These are phyloP conservation scores for Dactylonectria macrodidyma DNA, from an alignment of 2,329 filamentous ascomycete species.

Conservation along the genomic window DNA sequence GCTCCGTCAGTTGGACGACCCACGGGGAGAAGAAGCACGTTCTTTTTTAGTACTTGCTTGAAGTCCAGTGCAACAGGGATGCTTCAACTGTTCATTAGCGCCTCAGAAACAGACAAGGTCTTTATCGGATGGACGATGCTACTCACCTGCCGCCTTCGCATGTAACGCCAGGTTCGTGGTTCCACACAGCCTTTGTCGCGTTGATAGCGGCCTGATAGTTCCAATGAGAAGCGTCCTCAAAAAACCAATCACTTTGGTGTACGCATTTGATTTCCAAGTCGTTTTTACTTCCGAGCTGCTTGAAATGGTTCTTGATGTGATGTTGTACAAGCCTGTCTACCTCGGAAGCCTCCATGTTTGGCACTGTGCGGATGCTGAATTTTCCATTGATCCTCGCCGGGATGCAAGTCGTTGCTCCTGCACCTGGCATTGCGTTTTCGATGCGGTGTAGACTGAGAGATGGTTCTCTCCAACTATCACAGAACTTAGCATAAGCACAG, in stretches of 20 bases:
- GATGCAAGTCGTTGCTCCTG: not conserved
- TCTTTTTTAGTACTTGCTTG: not conserved
- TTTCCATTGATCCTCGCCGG: not conserved
- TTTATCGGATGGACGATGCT: too few species aligned
- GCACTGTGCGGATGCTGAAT: constrained; percentile 8
- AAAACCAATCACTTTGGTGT: constrained; percentile 6
- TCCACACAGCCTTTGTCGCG: not conserved
- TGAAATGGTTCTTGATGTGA: not conserved
- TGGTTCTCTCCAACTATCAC: not conserved
- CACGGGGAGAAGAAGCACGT: not conserved
- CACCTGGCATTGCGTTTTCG: not conserved
- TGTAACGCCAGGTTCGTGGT: not conserved
- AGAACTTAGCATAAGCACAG: not conserved
- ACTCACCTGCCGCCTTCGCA: not conserved
- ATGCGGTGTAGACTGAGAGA: constrained; percentile 5
- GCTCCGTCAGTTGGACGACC: not conserved
- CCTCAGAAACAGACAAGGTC: too few species aligned
- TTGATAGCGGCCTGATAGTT: not conserved
- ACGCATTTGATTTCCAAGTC: not conserved
- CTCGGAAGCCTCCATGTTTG: not conserved
- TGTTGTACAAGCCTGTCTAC: not conserved
- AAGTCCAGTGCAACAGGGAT: not conserved
- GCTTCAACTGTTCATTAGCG: not conserved
- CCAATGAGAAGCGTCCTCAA: constrained; percentile 1
- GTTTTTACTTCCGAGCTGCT: not conserved